These are phyloP conservation scores for Phytophthora quininea DNA, from an alignment of 352 stramenopile genomes.

Conservation along the genomic window DNA sequence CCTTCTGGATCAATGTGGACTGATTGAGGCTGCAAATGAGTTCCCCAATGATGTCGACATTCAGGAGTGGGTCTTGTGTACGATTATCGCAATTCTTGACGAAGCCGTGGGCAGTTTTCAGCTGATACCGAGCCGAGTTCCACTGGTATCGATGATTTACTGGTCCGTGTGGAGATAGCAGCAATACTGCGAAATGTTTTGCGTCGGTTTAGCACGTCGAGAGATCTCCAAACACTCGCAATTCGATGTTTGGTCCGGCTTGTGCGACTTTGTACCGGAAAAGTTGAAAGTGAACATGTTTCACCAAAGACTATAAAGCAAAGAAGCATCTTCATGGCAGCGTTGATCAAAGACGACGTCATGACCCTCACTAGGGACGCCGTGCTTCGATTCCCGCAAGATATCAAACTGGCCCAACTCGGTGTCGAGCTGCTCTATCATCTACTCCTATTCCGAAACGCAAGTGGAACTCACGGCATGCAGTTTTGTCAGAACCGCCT, in stretches of 20 bases:
- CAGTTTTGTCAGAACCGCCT: conserved; percentile 39
- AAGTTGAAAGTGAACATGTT: too few relatives aligned
- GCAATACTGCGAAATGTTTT: conserved; percentile 24
- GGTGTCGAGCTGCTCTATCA: conserved; percentile 29
- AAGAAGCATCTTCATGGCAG: conserved; percentile 5
- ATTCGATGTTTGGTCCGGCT: conserved; percentile 22
- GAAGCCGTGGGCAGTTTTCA: not conserved
- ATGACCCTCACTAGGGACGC: conserved; percentile 29
- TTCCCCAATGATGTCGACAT: conserved; percentile 41
- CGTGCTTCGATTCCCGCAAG: conserved; percentile 19
- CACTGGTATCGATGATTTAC: conserved; percentile 14
- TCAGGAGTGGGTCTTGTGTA: conserved; percentile 36
- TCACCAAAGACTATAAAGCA: too few relatives aligned
- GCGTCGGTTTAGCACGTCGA: conserved; percentile 18
- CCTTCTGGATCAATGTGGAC: conserved; percentile 33
- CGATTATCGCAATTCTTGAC: conserved; percentile 28
- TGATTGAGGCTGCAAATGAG: conserved; percentile 37
- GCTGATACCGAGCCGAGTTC: conserved; percentile 5
- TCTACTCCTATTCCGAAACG: conserved; percentile 21
- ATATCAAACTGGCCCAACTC: conserved; percentile 28
- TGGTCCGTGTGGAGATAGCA: conserved; percentile 21
- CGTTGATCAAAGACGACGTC: conserved; percentile 21
- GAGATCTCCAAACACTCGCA: conserved; percentile 27
- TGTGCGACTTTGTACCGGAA: conserved; percentile 17
- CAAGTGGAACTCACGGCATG: conserved; percentile 12